A percentile compares a stretch with the other conserved stretches of the same genome.
phyloP scores from a whole-genome alignment of 1,139 yeast genomes.

The Saccharomyces hybrid region DNA sequence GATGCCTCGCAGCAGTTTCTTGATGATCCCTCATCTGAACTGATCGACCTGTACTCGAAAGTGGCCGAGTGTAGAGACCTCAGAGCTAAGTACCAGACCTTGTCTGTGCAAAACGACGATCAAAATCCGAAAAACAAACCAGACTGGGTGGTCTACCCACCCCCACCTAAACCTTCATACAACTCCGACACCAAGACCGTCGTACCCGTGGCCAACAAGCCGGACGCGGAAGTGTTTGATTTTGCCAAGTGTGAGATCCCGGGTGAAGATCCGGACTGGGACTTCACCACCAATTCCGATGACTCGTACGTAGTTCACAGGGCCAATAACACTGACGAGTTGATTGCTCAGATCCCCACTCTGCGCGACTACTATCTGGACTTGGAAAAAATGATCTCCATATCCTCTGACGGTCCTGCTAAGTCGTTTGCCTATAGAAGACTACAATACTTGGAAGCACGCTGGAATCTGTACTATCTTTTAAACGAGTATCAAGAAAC shows the following conservation, averaged over 20 bases:
- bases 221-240: constrained; percentile 50
- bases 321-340: constrained; percentile 27
- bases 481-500: constrained; percentile 91
- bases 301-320: constrained; percentile 64
- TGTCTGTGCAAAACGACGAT: constrained; percentile 64
- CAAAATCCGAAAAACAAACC: constrained; percentile 75
- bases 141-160: constrained; percentile 79
- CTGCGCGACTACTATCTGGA: constrained; percentile 80
- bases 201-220: constrained; percentile 32
- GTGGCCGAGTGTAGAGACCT: constrained; percentile 66
- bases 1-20: constrained; percentile 54
- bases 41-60: constrained; percentile 61
- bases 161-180: constrained; percentile 92
- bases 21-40: constrained; percentile 62
- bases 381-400: constrained; percentile 57
- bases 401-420: constrained; percentile 94
- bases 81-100: constrained; percentile 66
- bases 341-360: constrained; percentile 59
- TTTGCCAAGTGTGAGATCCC: constrained; percentile 61
- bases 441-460: constrained; percentile 87
- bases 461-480: constrained; percentile 86
- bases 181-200: constrained; percentile 59
- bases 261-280: constrained; percentile 42
- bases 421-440: constrained; percentile 94
- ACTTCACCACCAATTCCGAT: constrained; percentile 47